Evolutionary conservation across 1,139 yeast species (phyloP), one percentile per base, ranked within the genome.

Genomic region (Spencermartinsiella ligniputridi): DNA sequence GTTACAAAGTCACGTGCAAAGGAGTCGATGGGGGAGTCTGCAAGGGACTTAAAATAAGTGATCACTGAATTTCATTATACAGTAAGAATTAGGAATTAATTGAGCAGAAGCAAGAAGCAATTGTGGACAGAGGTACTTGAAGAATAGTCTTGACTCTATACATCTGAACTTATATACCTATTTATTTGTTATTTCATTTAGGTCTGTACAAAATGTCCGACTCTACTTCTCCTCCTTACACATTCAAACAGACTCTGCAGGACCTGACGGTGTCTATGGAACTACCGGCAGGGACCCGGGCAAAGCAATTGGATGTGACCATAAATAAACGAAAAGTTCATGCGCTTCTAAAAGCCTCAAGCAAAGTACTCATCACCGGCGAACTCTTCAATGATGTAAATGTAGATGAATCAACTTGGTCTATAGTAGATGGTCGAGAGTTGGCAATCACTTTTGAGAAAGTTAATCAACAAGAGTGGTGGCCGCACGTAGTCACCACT

Each of bases 401-500:
- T 8, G 56, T 56, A 5, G 74, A 68, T 39, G 71, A 61, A 24
- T 62, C 68, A 5, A 67, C 74, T 1, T 72, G 76, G 76, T 58
- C 71, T 2, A 59, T 71, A 2, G 67, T 62, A 5, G 75, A 70
- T 45, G 62, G 61, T 37, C 54, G 54, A 32, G 72, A 66, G 49
- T 56, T 71, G 24, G 54, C 58, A 11, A 52, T 71, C 20, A 63
- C 66, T 2, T 57, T 71, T 19, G 72, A 70, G 36, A 71, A 71
- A 50, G 50, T 50, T 42, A 67, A 66, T 46, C 52, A 62, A 41
- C 58, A 62, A 36, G 70, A 67, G 48, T 71, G 76, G 76, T 70
- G 75, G 75, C 74, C 75, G 11, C 72, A 67, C 50, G 71, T 71
- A 3, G 64, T 72, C 6, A 61, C 61, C 2, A 47, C 63, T 3